Base-by-base conservation (phyloP, 1,284 basidiomycete genomes). In the Apiotrichum veenhuisii region DNA sequence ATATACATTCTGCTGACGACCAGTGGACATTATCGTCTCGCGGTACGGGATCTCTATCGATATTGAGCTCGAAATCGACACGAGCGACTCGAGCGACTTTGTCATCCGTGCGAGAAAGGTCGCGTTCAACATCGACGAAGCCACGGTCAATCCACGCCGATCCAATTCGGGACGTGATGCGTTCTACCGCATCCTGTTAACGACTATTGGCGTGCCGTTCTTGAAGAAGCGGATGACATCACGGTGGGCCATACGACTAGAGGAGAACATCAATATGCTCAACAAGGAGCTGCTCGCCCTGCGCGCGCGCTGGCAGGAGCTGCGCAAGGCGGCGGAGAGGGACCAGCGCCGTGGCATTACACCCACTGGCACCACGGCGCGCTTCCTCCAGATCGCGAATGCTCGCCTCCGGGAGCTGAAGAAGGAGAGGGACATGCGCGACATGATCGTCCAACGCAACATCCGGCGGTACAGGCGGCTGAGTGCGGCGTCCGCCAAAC, bases 61-160 rank as follows among this genome's bases (percentile, higher is more conserved):
- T 4, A 25, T 61, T 14, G 59, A 57, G 11, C 18, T 61, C 17
- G 55, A 57, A 12, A 30, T 61, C 25, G 34, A 57, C 53, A 45
- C 50, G 10, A 36, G 26, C 26, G 55, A 54, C 2, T 15, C 30
- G 1, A 41, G 44, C 14, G 10, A 22, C 18, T 42, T 34, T 23
- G 37, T 61, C 17, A 33, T 61, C 20, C 33, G 25, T 2, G 53
- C 44, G 1, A 52, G 26, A 36, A 46, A 57, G 7, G 36, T 57
- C 10, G 43, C 48, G n/a, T 46, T 57, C 22, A 17, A 44, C 1
- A 42, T 61, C n/a, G 59, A 61, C 52, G 46, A 61, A 18, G 46
- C n/a, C 12, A 11, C 30, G 10, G 27, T 48, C 5, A n/a, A 17
- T 3, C 30, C 46, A 5, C 33, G n/a, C 20, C 12, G 20, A 33